Base-by-base conservation (phyloP, 768 basidiomycete genomes). In the Scleroderma citrinum region DNA sequence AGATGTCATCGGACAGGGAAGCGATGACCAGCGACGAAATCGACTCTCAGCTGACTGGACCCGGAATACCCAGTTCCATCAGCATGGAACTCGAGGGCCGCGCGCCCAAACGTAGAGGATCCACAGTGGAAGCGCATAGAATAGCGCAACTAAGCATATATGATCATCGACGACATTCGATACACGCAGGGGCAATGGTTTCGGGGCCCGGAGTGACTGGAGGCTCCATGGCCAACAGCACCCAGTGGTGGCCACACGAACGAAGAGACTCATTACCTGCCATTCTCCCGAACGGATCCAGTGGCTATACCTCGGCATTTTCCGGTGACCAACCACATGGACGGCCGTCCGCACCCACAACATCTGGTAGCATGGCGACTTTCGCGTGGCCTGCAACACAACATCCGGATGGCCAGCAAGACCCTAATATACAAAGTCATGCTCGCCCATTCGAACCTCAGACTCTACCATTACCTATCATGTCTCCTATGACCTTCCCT, bases 61-160 rank as follows among this genome's bases (percentile, higher is more conserved):
- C 82, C 43, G 86, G 85, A 32, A 71, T 83, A 39, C 78, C 81
- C 17, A 82, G 78, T 51, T 71, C 69, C 49, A 81, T 81, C 72
- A 71, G 71, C 56, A 60, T 80, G 41, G 81, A 84, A 61, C 56
- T 70, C 29, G 83, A 86, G 50, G 80, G 70, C 7, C 89, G 85
- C 32, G 81, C 86, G 16, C 78, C 84, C 41, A 93, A 93, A 66
- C 81, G 91, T 56, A 80, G 91, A 42, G 85, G 88, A 29, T 93
- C 92, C 16, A 80, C 85, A 20, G 78, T 90, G 57, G 91, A 92
- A 56, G 83, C 86, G 7, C 80, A 81, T 49, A 73, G 83, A 44
- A 80, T 92, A 56, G 82, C 83, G 13, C 82, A 86, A 58, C 72
- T 90, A 57, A 84, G 78, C 62, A 69, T 91, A 56, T 66, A 68